Evolutionary conservation across 2,329 filamentous ascomycete species (phyloP), one percentile per base, ranked within the genome.

Genomic region (Verticillium nonalfalfae): DNA sequence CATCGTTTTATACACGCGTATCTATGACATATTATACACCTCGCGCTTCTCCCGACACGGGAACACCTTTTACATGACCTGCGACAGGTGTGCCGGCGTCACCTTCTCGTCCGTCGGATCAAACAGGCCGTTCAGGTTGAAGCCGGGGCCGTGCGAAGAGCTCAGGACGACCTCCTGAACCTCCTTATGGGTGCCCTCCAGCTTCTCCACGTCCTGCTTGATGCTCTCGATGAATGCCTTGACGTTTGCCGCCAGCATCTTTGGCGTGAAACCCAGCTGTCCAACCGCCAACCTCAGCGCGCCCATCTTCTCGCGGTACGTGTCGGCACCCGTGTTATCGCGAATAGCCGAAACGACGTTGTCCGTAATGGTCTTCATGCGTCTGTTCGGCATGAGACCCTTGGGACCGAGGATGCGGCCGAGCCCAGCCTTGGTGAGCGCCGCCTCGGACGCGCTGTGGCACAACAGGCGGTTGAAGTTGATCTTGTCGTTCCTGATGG

Each of bases 381-480:
- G 97, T 63, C 84, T 78, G 73, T 86, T 96, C 6, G 95, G 95
- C 95, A 99, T 98, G 71, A 99, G 76, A 2, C 93, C 93, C 75
- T 86, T 88, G 56, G 96, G 95, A 70, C 95, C 95, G 21, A 99
- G 81, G 54, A 97, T 83, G 66, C 89, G 85, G 65, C 90, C 94
- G 65, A 99, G 75, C 0, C 85, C 86, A 39, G 93, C 89, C 79
- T 95, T 93, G 73, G 89, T 90, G 70, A 99, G 79, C 61, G 90
- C 92, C 59, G 84, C 82, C 67, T 95, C 81, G 68, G 88, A 93
- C 68, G 91, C 86, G 58, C 83, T 81, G 75, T 97, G 93, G 77
- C 92, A 96, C 68, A 99, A 86, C 65, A 93, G 90, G 60, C 91
- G 84, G 73, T 98, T 95, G 73, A 98, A 99, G 33, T 91, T 85